Base-by-base conservation (phyloP, 176 grass and related monocot species). In the Olyra latifolia region DNA sequence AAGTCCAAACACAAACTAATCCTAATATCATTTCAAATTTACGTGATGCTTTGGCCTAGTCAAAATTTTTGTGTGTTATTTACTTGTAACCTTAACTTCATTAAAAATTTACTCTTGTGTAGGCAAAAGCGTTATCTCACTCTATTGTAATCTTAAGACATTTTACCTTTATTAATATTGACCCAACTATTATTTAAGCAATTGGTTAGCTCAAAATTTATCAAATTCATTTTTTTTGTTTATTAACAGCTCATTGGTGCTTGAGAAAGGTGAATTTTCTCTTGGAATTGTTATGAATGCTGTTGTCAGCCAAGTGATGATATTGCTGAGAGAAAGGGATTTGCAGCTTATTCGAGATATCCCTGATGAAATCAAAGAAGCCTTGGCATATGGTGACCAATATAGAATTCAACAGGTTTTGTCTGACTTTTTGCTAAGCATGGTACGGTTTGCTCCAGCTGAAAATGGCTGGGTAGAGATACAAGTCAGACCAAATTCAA, bases 281-380 rank as follows among this genome's bases (percentile, higher is more conserved):
- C 77, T 98, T 65, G 96, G 84, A 74, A 87, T 72, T 72, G 79
- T 98, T 55, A 92, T 98, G 62, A 93, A 95, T 72, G 88, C 96
- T 83, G 90, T 98, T 83, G 92, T 98, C 40, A 95, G 92, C 71
- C 96, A 98, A 93, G 96, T 91, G 50, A 95, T 98, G 96, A 76
- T 95, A 86, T 86, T 89, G 66, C 83, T 98, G 74, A 91, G 90
- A 89, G 88, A 98, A 85, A 98, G 66, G 79, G 92, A 88, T 52
- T 76, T 98, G 69, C 88, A 98, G 83, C 82, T 98, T 80, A 95
- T 99, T 69, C 88, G 96, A 73, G 90, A 99, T 83, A 95, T 99
- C 78, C 96, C 96, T 81, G 96, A 95, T 69, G 92, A 99, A 91
- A 91, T 95, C 62, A 99, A 95, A 88, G 86, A 84, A 40, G 73